These are phyloP conservation scores for Spergularia azorica DNA, from an alignment of 179 eudicot genomes.

Conservation along the genomic window DNA sequence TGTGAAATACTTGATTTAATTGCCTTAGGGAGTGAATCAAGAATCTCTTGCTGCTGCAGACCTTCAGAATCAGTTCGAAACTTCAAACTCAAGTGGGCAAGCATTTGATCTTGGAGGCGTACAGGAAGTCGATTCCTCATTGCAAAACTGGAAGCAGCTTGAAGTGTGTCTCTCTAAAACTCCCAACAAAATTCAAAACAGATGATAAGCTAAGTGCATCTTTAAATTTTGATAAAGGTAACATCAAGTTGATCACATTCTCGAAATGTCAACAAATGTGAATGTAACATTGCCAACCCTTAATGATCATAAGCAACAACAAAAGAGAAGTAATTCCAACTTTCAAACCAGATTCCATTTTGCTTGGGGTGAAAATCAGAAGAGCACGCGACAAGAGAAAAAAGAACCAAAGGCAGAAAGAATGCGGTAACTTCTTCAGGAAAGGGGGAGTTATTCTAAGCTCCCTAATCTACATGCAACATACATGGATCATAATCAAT, in stretches of 20 bases:
- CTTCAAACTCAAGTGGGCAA: conserved; percentile 72
- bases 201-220: conserved; percentile 1
- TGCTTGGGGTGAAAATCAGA: no score
- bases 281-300: background rate
- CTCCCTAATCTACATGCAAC: background rate
- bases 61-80: conserved; percentile 78
- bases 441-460: background rate
- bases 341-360: no score
- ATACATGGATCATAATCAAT: background rate
- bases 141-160: conserved; percentile 75
- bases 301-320: background rate
- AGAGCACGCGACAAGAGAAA: background rate
- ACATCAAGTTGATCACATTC: background rate
- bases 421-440: background rate
- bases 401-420: background rate
- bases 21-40: conserved; percentile 77
- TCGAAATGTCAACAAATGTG: no score
- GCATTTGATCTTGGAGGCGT: conserved; percentile 77
- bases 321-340: no score
- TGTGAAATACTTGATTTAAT: conserved; percentile 68
- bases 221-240: background rate
- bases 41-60: conserved; percentile 70
- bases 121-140: conserved; percentile 64
- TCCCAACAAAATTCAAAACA: conserved; percentile 16
- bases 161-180: conserved; percentile 70